Evolutionary conservation across 305 asterid genomes (phyloP).

Genomic region (Ajuga reptans): DNA sequence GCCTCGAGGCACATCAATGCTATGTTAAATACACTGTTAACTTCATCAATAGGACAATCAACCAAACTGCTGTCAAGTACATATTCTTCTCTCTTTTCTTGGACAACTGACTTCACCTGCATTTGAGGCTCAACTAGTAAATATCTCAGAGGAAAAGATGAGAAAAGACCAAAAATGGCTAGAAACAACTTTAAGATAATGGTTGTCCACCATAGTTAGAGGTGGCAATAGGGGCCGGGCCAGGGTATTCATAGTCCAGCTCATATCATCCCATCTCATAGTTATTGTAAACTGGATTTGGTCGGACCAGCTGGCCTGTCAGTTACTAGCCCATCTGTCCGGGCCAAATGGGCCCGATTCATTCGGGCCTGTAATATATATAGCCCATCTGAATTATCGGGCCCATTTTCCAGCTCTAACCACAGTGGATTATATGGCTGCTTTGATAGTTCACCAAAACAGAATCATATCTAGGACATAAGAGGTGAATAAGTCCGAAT

Average conservation of each 20-base stretch:
- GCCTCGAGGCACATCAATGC: conserved; percentile 67
- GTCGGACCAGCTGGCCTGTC: no score
- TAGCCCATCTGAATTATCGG: no score
- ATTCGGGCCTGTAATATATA: no score
- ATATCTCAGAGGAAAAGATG: background rate
- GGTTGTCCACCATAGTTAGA: no score
- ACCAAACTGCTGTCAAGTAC: conserved; percentile 54
- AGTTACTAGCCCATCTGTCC: no score
- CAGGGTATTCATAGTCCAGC: no score
- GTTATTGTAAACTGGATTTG: no score
- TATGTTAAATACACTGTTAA: conserved; percentile 45
- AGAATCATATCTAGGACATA: background rate
- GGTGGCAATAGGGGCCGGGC: no score
- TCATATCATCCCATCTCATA: no score
- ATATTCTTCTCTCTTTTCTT: conserved; percentile 59
- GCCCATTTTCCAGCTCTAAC: no score
- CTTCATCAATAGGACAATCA: conserved; percentile 43
- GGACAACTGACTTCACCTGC: conserved; percentile 79
- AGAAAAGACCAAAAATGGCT: background rate
- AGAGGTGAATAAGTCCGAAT: background rate
- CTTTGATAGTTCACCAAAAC: background rate
- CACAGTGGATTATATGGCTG: background rate
- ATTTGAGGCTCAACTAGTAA: conserved; percentile 3
- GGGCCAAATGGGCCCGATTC: no score
- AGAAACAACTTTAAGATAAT: background rate